Conservation (phyloP, 139 green algal genomes). For the Picochlorum sp. region DNA sequence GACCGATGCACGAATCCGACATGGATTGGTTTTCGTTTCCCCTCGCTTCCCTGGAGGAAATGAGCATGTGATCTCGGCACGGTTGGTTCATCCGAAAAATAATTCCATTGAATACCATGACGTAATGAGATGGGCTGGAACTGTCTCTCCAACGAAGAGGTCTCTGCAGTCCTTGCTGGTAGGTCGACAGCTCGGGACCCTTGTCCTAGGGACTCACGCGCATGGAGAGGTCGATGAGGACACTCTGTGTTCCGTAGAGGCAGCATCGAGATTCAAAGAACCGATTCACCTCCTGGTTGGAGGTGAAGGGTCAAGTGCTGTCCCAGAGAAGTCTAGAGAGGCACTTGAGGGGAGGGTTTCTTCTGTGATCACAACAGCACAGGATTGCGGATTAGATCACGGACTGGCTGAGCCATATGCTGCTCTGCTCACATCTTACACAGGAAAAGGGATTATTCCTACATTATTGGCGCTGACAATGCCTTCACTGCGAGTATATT, state of each 20-base stretch:
- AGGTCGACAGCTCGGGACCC: slow-evolving; percentile 20
- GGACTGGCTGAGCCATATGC: slow-evolving; percentile 53
- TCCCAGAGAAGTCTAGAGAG: neutral
- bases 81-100: too few relatives aligned
- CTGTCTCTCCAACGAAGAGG: too few relatives aligned
- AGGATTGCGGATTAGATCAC: slow-evolving; percentile 43
- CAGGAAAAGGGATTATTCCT: slow-evolving; percentile 38
- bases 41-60: too few relatives aligned
- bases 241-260: neutral
- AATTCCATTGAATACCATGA: too few relatives aligned
- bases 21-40: too few relatives aligned
- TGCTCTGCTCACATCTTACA: slow-evolving; percentile 37
- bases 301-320: neutral
- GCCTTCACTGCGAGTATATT: slow-evolving; percentile 78
- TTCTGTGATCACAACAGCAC: slow-evolving; percentile 30
- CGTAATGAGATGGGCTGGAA: too few relatives aligned
- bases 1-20: too few relatives aligned
- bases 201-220: slow-evolving; percentile 9
- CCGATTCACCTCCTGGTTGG: slow-evolving; percentile 5
- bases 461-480: slow-evolving; percentile 59
- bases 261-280: neutral
- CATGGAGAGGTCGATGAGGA: neutral
- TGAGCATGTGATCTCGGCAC: too few relatives aligned
- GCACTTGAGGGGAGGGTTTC: slow-evolving; percentile 10
- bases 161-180: slow-evolving; percentile 10